These are phyloP conservation scores for Bruguiera hainesii DNA, from an alignment of 441 rosid genomes.

Conservation along the genomic window DNA sequence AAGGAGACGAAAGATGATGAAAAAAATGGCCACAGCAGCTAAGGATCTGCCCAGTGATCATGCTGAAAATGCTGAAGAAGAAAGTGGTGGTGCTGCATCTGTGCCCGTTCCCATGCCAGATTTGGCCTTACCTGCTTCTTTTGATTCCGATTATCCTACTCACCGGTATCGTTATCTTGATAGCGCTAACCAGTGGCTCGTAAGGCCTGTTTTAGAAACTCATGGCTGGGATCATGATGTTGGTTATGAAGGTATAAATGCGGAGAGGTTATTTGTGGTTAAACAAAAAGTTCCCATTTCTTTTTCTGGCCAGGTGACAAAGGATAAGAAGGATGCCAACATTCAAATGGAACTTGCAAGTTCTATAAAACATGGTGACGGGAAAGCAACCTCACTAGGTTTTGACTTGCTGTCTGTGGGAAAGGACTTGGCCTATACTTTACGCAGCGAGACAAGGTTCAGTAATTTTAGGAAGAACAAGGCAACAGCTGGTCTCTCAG, in stretches of 20 bases:
- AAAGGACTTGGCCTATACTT: constrained; percentile 78
- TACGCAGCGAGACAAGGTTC: constrained; percentile 72
- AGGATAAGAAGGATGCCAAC: constrained; percentile 87
- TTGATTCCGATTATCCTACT: constrained; percentile 91
- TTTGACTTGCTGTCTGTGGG: constrained; percentile 93
- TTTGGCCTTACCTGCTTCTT: constrained; percentile 83
- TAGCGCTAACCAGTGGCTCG: constrained; percentile 74
- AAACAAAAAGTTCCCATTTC: constrained; percentile 69
- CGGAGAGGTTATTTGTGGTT: constrained; percentile 65
- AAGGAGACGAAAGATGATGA: constrained; percentile 59
- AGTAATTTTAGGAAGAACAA: constrained; percentile 68
- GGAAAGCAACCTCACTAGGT: constrained; percentile 72
- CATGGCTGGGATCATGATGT: constrained; percentile 99
- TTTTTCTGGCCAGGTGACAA: constrained; percentile 73
- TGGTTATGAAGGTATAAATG: constrained; percentile 92
- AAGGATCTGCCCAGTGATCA: constrained; percentile 53
- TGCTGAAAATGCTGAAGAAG: constrained; percentile 65
- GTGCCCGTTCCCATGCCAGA: constrained; percentile 95
- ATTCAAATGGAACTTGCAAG: constrained; percentile 82
- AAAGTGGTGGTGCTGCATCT: constrained; percentile 63
- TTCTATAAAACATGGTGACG: constrained; percentile 76
- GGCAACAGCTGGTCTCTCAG: constrained; percentile 82
- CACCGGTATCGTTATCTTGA: constrained; percentile 90
- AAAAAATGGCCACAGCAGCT: constrained; percentile 60
- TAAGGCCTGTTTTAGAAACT: constrained; percentile 86